phyloP scores from a whole-genome alignment of 148 eudicot species.

The Beta vulgaris region DNA sequence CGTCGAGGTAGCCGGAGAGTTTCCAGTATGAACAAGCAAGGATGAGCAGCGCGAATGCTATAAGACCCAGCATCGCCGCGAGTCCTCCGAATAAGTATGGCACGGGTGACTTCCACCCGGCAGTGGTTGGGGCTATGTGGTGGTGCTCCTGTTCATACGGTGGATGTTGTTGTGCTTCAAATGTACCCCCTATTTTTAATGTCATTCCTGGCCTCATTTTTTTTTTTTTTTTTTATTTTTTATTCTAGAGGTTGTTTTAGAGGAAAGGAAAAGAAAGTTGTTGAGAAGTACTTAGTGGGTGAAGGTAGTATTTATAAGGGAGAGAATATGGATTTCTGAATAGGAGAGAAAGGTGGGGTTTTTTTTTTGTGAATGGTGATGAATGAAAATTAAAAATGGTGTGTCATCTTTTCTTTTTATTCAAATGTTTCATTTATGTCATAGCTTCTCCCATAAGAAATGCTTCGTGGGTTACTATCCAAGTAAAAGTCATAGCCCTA shows the following conservation, averaged over 20 bases:
- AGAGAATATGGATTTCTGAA: not conserved
- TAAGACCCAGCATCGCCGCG: constrained; percentile 74
- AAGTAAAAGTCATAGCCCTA: too few species aligned
- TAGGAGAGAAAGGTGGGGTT: not conserved
- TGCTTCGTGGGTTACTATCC: not conserved
- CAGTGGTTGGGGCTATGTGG: constrained; percentile 12
- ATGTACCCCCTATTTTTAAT: constrained; percentile 10
- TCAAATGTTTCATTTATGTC: too few species aligned
- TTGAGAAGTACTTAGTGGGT: constrained; percentile 21
- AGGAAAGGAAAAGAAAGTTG: constrained; percentile 14
- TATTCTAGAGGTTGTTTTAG: not conserved
- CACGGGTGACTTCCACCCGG: constrained; percentile 71
- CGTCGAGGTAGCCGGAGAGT: constrained; percentile 46
- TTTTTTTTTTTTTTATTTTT: not conserved
- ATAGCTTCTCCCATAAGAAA: not conserved
- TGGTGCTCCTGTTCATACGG: constrained; percentile 18
- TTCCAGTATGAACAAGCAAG: constrained; percentile 85
- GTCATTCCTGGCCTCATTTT: constrained; percentile 29
- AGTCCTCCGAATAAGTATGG: constrained; percentile 81
- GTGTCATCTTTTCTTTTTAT: not conserved
- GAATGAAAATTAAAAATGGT: not conserved
- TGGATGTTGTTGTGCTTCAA: constrained; percentile 17
- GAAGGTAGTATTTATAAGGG: constrained; percentile 19
- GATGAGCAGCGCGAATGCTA: constrained; percentile 71
- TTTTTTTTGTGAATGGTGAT: not conserved